Evolutionary conservation across 148 eudicot genomes (phyloP).

Genomic region (Chenopodium berlandieri): DNA sequence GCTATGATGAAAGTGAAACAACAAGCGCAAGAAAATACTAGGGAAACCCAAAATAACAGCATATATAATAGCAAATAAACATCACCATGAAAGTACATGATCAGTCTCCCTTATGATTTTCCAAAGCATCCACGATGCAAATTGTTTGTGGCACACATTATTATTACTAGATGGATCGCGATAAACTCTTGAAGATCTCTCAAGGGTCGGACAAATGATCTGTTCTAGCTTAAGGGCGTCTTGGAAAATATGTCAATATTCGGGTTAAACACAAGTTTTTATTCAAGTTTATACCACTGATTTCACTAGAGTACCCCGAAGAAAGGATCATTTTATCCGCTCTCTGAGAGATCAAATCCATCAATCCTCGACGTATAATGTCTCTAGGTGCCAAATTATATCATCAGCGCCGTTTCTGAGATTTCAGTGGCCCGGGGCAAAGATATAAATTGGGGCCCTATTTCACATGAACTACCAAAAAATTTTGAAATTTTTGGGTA

Average conservation of each 20-base stretch:
- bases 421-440: too few species aligned
- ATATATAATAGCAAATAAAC: neutral
- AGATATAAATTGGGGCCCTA: too few species aligned
- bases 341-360: neutral
- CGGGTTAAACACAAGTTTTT: neutral
- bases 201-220: neutral
- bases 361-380: neutral
- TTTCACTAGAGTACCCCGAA: neutral
- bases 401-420: too few species aligned
- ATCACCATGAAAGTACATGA: neutral
- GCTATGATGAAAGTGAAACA: too few species aligned
- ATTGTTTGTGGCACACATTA: conserved; percentile 7
- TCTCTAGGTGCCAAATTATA: conserved; percentile 20
- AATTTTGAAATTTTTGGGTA: too few species aligned
- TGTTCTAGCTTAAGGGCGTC: neutral
- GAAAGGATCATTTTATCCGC: neutral
- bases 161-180: conserved; percentile 4
- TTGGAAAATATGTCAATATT: neutral
- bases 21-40: neutral
- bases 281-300: neutral
- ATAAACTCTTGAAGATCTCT: neutral
- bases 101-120: neutral
- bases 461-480: too few species aligned
- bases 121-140: neutral
- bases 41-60: neutral